Percentiles rank a stretch among this genome's conserved stretches.
Conservation (phyloP, 805 yeast genomes). For the Blastobotrys robertii region DNA sequence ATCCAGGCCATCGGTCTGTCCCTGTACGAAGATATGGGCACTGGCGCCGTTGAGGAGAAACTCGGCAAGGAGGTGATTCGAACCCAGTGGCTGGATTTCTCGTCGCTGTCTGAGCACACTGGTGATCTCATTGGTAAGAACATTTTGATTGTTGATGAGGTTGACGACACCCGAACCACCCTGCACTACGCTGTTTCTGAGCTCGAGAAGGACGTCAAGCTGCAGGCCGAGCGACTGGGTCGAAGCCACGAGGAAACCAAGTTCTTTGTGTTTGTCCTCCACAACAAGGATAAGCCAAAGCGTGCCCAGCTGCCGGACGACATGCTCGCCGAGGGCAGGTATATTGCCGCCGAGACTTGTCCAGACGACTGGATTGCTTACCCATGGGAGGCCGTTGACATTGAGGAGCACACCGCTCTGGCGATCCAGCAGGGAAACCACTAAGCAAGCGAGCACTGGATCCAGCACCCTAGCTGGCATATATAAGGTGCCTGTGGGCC, state of each 20-base stretch:
- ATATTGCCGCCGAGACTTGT: slow-evolving; percentile 64
- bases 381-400: slow-evolving; percentile 84
- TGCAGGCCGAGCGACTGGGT: slow-evolving; percentile 50
- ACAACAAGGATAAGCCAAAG: slow-evolving; percentile 76
- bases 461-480: too few relatives aligned
- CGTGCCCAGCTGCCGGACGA: slow-evolving; percentile 59
- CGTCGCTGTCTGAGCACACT: slow-evolving; percentile 56
- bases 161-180: slow-evolving; percentile 87
- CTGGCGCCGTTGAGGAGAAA: slow-evolving; percentile 37
- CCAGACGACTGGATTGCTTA: slow-evolving; percentile 80
- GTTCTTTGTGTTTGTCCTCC: slow-evolving; percentile 71
- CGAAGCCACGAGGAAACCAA: slow-evolving; percentile 51
- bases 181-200: slow-evolving; percentile 76
- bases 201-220: slow-evolving; percentile 53
- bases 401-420: slow-evolving; percentile 59
- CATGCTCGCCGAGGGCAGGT: slow-evolving; percentile 53
- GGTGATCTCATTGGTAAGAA: slow-evolving; percentile 74
- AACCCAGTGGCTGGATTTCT: slow-evolving; percentile 86
- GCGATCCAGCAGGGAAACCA: slow-evolving; percentile 63
- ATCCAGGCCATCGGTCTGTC: slow-evolving; percentile 93
- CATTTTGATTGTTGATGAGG: slow-evolving; percentile 78
- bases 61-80: slow-evolving; percentile 76
- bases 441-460: slow-evolving; percentile 15
- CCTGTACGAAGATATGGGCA: slow-evolving; percentile 71
- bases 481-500: too few relatives aligned